Evolutionary conservation across 1,284 basidiomycete genomes (phyloP).

Genomic region (Xanthoconium separans): DNA sequence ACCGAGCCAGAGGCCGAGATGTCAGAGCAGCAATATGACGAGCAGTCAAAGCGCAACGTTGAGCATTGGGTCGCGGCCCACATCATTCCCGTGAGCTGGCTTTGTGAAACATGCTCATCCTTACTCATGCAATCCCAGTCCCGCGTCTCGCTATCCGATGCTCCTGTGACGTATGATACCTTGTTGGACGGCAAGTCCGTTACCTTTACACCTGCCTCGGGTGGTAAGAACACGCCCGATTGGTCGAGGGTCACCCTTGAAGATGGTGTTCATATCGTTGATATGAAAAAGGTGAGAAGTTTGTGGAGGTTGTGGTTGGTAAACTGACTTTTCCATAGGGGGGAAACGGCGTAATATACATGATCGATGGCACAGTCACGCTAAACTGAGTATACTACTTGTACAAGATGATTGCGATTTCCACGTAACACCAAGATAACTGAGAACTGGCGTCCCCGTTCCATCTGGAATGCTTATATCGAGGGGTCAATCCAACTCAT

Average conservation of each 20-base stretch:
- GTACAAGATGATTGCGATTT: neutral
- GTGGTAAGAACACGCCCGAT: slow-evolving; percentile 40
- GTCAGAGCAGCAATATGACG: slow-evolving; percentile 63
- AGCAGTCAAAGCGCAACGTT: slow-evolving; percentile 58
- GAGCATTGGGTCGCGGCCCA: slow-evolving; percentile 72
- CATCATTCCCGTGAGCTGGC: slow-evolving; percentile 61
- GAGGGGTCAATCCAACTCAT: too few relatives aligned
- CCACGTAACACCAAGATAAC: neutral
- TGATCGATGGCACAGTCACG: slow-evolving; percentile 63
- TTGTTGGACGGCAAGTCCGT: slow-evolving; percentile 56
- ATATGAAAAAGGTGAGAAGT: slow-evolving; percentile 39
- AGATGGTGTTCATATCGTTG: slow-evolving; percentile 49
- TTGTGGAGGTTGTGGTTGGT: neutral
- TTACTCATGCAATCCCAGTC: slow-evolving; percentile 15
- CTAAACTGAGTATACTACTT: slow-evolving; percentile 10
- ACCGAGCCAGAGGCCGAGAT: slow-evolving; percentile 48
- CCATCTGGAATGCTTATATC: neutral
- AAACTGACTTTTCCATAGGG: slow-evolving; percentile 42
- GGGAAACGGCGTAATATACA: slow-evolving; percentile 65
- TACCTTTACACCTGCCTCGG: slow-evolving; percentile 42
- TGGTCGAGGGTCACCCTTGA: slow-evolving; percentile 61
- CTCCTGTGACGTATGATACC: slow-evolving; percentile 42
- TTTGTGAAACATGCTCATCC: neutral
- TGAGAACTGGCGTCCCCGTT: neutral
- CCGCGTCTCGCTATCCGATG: slow-evolving; percentile 31